Evolutionary conservation across 2,329 filamentous ascomycete genomes (phyloP).

Genomic region (Xylaria sp.): DNA sequence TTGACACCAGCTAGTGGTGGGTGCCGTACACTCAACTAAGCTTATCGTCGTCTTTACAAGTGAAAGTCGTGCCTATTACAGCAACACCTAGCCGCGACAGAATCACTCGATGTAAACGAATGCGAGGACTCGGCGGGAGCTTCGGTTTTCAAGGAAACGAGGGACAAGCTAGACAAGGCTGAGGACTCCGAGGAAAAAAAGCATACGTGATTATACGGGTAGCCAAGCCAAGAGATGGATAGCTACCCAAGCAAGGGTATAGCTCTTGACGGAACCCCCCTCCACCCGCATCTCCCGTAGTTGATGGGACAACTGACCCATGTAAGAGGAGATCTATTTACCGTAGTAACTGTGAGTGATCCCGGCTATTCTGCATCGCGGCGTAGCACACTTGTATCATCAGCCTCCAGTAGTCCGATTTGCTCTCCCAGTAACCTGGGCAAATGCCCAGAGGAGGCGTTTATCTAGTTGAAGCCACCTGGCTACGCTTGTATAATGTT

Average conservation of each 20-base stretch:
- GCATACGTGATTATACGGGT: constrained; percentile 9
- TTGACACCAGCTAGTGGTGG: neutral
- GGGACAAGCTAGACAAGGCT: constrained; percentile 24
- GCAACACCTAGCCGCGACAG: neutral
- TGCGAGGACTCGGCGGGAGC: constrained; percentile 1
- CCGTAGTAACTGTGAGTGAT: constrained; percentile 29
- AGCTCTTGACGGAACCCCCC: constrained; percentile 31
- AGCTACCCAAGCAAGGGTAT: constrained; percentile 20
- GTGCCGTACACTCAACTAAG: neutral
- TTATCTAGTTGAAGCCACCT: neutral
- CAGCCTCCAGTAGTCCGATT: constrained; percentile 24
- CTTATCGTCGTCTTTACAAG: constrained; percentile 3
- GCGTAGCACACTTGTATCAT: constrained; percentile 27
- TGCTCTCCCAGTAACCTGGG: constrained; percentile 21
- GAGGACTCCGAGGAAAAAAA: constrained; percentile 17
- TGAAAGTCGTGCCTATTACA: constrained; percentile 15
- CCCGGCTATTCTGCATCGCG: constrained; percentile 30
- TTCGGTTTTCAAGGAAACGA: constrained; percentile 11
- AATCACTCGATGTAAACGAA: constrained; percentile 15
- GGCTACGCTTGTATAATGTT: neutral
- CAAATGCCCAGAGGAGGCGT: constrained; percentile 7
- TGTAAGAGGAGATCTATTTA: constrained; percentile 27
- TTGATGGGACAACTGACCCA: constrained; percentile 35
- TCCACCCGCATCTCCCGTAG: constrained; percentile 30
- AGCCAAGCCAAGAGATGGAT: constrained; percentile 12